A percentile compares a stretch with the other conserved stretches of the same genome.
Evolutionary conservation across 106 monocot genomes (phyloP).

Genomic region (Xerophyta viscosa): DNA sequence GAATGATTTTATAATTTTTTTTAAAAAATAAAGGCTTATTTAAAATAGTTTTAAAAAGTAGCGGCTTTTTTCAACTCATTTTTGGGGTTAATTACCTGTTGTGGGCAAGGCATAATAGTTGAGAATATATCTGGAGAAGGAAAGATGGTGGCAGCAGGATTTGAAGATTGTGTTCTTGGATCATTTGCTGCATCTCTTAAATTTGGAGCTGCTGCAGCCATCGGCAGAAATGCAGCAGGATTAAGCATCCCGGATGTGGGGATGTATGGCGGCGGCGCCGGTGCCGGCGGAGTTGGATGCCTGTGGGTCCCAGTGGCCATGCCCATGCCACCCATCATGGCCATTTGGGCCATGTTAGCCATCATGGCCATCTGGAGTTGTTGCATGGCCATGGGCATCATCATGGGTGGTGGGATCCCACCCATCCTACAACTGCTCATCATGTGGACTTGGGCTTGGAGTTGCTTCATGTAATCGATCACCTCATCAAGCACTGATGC

Average conservation of each 20-base stretch:
- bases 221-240: conserved; percentile 10
- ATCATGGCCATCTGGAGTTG: conserved; percentile 58
- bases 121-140: conserved; percentile 27
- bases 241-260: conserved; percentile 1
- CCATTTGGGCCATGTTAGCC: conserved; percentile 60
- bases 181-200: conserved; percentile 8
- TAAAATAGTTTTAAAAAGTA: too few relatives aligned
- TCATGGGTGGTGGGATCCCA: conserved; percentile 41
- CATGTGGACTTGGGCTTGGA: conserved; percentile 59
- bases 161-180: too few relatives aligned
- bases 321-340: conserved; percentile 37
- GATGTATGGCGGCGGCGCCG: not conserved
- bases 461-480: conserved; percentile 84
- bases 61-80: too few relatives aligned
- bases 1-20: too few relatives aligned
- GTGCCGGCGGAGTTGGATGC: not conserved
- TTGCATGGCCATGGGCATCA: conserved; percentile 29
- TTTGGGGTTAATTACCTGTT: conserved; percentile 47
- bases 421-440: conserved; percentile 64
- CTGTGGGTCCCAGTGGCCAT: conserved; percentile 11
- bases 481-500: conserved; percentile 87
- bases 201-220: not conserved
- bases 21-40: too few relatives aligned
- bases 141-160: too few relatives aligned
- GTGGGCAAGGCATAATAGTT: conserved; percentile 31